phyloP scores from a whole-genome alignment of 2,329 filamentous ascomycete species.

The Calonectria pteridis region DNA sequence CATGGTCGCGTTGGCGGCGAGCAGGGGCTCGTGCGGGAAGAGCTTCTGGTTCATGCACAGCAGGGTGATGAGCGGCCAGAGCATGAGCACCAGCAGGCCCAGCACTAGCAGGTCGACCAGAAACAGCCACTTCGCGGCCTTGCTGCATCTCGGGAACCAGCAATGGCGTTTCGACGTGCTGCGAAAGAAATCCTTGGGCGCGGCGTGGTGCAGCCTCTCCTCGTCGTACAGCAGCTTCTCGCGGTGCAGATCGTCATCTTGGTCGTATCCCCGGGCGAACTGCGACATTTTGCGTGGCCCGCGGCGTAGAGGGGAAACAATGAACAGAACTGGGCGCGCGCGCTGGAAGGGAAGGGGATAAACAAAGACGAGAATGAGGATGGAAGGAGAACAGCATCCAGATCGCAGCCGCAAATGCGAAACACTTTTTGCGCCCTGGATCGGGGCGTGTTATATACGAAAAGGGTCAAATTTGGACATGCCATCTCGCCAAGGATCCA shows the following conservation, averaged over 20 bases:
- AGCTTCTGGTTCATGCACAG: conserved; percentile 60
- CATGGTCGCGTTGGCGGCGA: conserved; percentile 32
- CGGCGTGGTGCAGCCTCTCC: not conserved
- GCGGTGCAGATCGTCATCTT: not conserved
- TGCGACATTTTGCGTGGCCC: not conserved
- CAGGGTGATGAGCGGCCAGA: conserved; percentile 77
- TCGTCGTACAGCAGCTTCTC: conserved; percentile 1
- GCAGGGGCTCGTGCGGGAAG: conserved; percentile 36
- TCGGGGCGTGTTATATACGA: not conserved
- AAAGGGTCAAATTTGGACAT: not conserved
- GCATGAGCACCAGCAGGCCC: conserved; percentile 65
- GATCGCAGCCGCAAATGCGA: conserved; percentile 30
- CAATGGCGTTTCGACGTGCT: not conserved
- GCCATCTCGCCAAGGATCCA: not conserved
- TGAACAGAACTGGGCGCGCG: too few species aligned
- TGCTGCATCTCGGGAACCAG: not conserved
- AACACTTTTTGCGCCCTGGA: not conserved
- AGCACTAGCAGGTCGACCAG: not conserved
- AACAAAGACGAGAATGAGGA: not conserved
- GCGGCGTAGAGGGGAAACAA: too few species aligned
- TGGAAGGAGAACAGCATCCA: not conserved
- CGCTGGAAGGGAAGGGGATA: too few species aligned
- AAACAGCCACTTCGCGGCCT: not conserved
- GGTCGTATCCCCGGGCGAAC: not conserved
- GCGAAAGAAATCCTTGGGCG: not conserved